phyloP scores from a whole-genome alignment of 1,284 basidiomycete genomes.

The Boletus hoseneyae region DNA sequence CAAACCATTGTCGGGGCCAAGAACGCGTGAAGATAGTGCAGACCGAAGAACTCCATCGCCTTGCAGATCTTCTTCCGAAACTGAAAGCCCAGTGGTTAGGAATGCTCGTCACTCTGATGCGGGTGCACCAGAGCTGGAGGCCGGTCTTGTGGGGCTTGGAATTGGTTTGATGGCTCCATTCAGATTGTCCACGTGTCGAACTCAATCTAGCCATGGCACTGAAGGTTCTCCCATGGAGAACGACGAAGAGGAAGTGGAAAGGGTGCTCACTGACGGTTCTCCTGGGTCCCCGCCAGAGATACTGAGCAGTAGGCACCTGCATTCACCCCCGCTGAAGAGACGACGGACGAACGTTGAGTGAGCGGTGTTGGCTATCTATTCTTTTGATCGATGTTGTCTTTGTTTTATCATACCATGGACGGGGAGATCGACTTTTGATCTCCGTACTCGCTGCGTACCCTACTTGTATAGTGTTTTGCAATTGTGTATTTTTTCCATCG shows the following conservation, averaged over 20 bases:
- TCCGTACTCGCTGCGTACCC: conserved; percentile 23
- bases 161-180: conserved; percentile 58
- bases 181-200: conserved; percentile 33
- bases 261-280: conserved; percentile 24
- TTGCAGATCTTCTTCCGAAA: conserved; percentile 39
- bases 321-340: conserved; percentile 44
- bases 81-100: conserved; percentile 60
- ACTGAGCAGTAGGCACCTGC: conserved; percentile 20
- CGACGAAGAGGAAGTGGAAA: conserved; percentile 35
- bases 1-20: conserved; percentile 24
- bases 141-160: conserved; percentile 40
- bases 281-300: conserved; percentile 26
- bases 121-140: conserved; percentile 30
- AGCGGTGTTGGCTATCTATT: conserved; percentile 12
- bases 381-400: conserved; percentile 14
- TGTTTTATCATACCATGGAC: conserved; percentile 14
- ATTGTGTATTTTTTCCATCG: conserved; percentile 27
- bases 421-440: conserved; percentile 4
- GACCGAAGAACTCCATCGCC: conserved; percentile 25
- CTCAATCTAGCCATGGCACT: conserved; percentile 15
- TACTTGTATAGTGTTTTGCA: conserved; percentile 35
- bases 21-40: conserved; percentile 5
- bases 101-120: conserved; percentile 34
- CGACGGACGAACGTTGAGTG: conserved; percentile 35
- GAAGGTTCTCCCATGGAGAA: conserved; percentile 20